A percentile compares a stretch with the other conserved stretches of the same genome.
Evolutionary conservation across 345 rosid species (phyloP).

Genomic region (Heritiera fomes): DNA sequence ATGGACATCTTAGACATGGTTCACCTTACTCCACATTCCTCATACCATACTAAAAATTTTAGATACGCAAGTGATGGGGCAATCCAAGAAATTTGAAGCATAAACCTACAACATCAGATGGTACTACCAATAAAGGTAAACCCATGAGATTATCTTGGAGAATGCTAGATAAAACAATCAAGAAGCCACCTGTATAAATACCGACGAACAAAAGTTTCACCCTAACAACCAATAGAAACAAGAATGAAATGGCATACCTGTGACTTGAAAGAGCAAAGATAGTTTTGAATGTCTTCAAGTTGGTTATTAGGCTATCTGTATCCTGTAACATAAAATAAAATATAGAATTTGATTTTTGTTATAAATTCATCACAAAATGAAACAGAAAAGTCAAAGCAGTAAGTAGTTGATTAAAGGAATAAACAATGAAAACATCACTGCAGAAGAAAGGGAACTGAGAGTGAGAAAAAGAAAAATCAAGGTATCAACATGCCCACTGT

Average conservation of each 20-base stretch:
- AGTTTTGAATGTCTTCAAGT: conserved; percentile 85
- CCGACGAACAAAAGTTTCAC: conserved; percentile 2
- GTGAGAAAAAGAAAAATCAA: neutral
- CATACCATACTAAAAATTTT: neutral
- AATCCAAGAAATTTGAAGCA: neutral
- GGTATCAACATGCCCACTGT: neutral
- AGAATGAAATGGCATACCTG: conserved; percentile 51
- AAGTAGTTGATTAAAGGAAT: conserved; percentile 1
- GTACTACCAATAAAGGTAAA: neutral
- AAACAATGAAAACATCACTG: neutral
- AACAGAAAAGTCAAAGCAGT: conserved; percentile 4
- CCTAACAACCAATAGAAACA: conserved; percentile 14
- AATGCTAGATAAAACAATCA: neutral
- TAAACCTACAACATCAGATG: neutral
- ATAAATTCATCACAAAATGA: neutral
- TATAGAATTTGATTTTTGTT: conserved; percentile 2
- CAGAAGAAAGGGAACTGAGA: neutral
- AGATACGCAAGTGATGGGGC: neutral
- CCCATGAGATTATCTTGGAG: conserved; percentile 10
- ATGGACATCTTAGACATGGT: too few species aligned
- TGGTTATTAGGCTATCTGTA: conserved; percentile 67
- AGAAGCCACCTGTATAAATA: neutral
- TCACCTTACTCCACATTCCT: neutral
- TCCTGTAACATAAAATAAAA: conserved; percentile 45
- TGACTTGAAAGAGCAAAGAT: conserved; percentile 81